Conservation (phyloP, 2,329 filamentous ascomycete genomes). For the Aspergillus pseudonomiae region DNA sequence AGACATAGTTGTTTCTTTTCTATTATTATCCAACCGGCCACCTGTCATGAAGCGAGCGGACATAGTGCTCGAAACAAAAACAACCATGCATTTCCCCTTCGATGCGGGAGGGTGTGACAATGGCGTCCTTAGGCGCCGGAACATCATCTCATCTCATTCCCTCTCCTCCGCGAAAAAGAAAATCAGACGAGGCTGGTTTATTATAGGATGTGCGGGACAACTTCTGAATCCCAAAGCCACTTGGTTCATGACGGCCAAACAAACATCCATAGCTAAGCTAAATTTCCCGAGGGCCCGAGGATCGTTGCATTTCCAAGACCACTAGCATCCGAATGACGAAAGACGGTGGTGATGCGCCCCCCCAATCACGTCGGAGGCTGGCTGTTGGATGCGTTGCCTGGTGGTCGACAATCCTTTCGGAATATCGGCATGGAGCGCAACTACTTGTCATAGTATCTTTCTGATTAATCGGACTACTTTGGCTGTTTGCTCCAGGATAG, state of each 20-base stretch:
- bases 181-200: not conserved
- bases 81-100: not conserved
- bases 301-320: constrained; percentile 11
- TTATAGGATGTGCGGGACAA: not conserved
- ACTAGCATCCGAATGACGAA: constrained; percentile 12
- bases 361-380: constrained; percentile 7
- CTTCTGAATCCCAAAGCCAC: not conserved
- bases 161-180: not conserved
- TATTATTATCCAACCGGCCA: constrained; percentile 6
- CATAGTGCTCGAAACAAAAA: not conserved
- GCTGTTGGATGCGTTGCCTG: constrained; percentile 7
- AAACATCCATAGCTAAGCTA: not conserved
- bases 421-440: constrained; percentile 5
- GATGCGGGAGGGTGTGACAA: not conserved
- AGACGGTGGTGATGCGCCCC: constrained; percentile 1
- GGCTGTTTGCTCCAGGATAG: not conserved
- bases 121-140: not conserved
- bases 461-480: not conserved
- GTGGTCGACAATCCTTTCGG: constrained; percentile 10
- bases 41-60: constrained; percentile 4
- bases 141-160: not conserved
- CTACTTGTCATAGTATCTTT: not conserved
- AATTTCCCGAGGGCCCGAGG: not conserved
- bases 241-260: not conserved
- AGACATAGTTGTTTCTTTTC: not conserved